Evolutionary conservation across 2,329 filamentous ascomycete species (phyloP).

Genomic region (Ophiocordyceps camponoti-saundersi): DNA sequence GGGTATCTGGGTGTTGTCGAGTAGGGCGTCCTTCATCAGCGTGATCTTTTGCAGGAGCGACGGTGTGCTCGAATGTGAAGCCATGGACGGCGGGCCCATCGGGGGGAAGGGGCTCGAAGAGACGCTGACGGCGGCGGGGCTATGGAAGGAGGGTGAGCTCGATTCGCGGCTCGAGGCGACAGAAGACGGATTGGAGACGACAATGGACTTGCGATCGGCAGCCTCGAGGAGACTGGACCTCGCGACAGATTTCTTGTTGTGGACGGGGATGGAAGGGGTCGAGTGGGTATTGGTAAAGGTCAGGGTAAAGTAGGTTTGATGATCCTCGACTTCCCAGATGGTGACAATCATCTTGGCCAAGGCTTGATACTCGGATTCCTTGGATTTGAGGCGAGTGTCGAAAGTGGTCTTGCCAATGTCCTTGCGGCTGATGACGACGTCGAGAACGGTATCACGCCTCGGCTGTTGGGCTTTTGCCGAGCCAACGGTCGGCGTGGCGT

Average conservation of each 20-base stretch:
- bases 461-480: constrained; percentile 9
- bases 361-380: constrained; percentile 22
- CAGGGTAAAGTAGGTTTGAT: constrained; percentile 53
- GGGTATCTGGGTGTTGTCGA: constrained; percentile 59
- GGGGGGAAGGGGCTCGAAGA: constrained; percentile 47
- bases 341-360: constrained; percentile 63
- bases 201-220: constrained; percentile 26
- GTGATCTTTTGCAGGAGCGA: constrained; percentile 57
- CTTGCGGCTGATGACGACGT: constrained; percentile 46
- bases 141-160: constrained; percentile 26
- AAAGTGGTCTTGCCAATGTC: constrained; percentile 21
- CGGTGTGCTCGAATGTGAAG: constrained; percentile 36
- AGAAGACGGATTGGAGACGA: constrained; percentile 27
- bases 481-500: constrained; percentile 19
- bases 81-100: constrained; percentile 43
- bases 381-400: constrained; percentile 15
- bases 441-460: constrained; percentile 44
- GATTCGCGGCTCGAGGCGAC: constrained; percentile 29
- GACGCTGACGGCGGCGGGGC: constrained; percentile 35
- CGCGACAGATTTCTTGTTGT: constrained; percentile 19
- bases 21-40: constrained; percentile 58
- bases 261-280: constrained; percentile 13
- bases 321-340: constrained; percentile 52
- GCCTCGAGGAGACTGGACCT: constrained; percentile 24
- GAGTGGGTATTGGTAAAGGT: constrained; percentile 51